Base-by-base conservation (phyloP, 345 rosid genomes). In the Draba incana region DNA sequence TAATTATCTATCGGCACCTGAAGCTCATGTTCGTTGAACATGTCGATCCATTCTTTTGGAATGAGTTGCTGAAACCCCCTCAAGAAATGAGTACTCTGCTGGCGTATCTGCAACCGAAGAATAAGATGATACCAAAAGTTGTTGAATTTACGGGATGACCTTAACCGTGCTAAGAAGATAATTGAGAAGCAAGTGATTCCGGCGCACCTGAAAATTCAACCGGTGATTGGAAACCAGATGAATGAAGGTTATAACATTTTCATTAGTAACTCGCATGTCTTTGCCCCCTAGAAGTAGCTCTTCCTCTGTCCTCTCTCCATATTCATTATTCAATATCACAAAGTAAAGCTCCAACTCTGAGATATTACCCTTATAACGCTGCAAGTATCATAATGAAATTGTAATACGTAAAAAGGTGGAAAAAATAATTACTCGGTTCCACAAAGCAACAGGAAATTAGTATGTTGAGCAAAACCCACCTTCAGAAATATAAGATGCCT, bases 181-280 rank as follows among this genome's bases (percentile, higher is more conserved):
- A 65, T 47, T 9, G 37, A 68, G 64, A 67, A 28, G 52, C 52
- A 69, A 31, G 43, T 56, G 52, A 10, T 54, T 61, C 67, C 16
- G 14, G 1, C 51, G 15, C 65, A 94, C 99, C 97, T 94, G 99
- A 66, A 72, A 83, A 80, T 89, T 94, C 77, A 94, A 74, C 11
- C 99, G 97, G 78, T 94, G 96, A 78, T 94, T 94, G 71, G 99
- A 90, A 55, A 94, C 98, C 67, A 94, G 93, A 81, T 89, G 99
- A 62, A 88, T 89, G 72, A 91, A 94, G 9, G 90, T 82, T 74
- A 91, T 91, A 57, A 87, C 97, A 77, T 86, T 91, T 75, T 89
- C 98, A 83, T 86, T 94, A 65, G 90, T 84, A 31, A 94, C 99
- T 39, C 85, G 86, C 61, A 74, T 64, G 79, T 88, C 81, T 80